Evolutionary conservation across 2,329 filamentous ascomycete species (phyloP).

Genomic region (Cladosporium halotolerans): DNA sequence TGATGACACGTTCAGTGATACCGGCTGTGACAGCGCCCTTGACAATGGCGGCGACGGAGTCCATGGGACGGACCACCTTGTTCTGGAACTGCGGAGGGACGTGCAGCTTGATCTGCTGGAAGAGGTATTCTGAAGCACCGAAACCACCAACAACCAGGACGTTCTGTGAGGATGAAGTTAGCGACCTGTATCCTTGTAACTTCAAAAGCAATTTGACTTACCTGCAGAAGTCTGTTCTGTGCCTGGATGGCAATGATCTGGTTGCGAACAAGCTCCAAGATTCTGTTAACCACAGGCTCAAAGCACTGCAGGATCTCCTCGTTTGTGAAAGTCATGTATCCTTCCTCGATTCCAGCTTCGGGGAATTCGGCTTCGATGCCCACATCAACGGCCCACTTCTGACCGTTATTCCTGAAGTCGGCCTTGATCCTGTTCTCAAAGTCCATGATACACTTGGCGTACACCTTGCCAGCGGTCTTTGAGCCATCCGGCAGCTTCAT

Average conservation of each 20-base stretch:
- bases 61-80: conserved; percentile 97
- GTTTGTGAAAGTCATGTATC: conserved; percentile 99
- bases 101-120: conserved; percentile 98
- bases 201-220: conserved; percentile 30
- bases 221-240: conserved; percentile 84
- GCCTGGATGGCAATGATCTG: conserved; percentile 99
- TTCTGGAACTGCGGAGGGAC: conserved; percentile 97
- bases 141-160: conserved; percentile 97
- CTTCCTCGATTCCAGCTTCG: conserved; percentile 95
- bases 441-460: conserved; percentile 99
- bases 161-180: conserved; percentile 51
- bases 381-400: conserved; percentile 97
- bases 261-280: conserved; percentile 90
- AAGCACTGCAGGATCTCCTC: conserved; percentile 99
- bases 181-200: conserved; percentile 7
- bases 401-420: conserved; percentile 97
- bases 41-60: conserved; percentile 96
- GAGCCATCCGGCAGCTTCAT: conserved; percentile 98
- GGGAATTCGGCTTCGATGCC: conserved; percentile 98
- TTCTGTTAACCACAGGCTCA: conserved; percentile 94
- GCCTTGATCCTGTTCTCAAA: conserved; percentile 99
- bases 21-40: conserved; percentile 97
- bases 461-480: conserved; percentile 94
- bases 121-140: conserved; percentile 95
- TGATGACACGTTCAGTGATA: conserved; percentile 94